These are phyloP conservation scores for Xylaria palmicola DNA, from an alignment of 495 filamentous ascomycete genomes.

Conservation along the genomic window DNA sequence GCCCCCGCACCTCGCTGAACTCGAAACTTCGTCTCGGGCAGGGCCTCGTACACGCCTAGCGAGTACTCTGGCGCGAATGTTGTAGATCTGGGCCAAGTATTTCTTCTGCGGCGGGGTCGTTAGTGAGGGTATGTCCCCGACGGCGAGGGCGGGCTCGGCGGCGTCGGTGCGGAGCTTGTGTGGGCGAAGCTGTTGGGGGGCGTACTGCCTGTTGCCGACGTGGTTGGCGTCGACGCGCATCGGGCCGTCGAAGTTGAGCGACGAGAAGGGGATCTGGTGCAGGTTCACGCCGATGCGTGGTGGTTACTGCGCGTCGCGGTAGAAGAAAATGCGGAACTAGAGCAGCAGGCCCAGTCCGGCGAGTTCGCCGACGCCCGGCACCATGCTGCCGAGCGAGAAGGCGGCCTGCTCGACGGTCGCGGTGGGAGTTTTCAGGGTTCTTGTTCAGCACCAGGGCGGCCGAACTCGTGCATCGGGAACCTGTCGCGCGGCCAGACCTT, in stretches of 20 bases:
- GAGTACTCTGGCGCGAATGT: conserved; percentile 51
- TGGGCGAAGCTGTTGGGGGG: conserved; percentile 55
- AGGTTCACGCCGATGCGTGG: conserved; percentile 76
- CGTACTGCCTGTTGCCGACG: conserved; percentile 52
- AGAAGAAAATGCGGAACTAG: conserved; percentile 77
- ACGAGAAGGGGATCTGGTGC: conserved; percentile 76
- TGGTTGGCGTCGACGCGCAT: conserved; percentile 64
- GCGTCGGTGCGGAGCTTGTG: conserved; percentile 56
- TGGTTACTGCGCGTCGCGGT: conserved; percentile 78
- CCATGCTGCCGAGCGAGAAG: conserved; percentile 78
- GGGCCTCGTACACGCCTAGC: conserved; percentile 43
- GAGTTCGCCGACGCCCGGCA: conserved; percentile 62
- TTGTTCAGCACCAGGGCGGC: conserved; percentile 64
- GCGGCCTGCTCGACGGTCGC: conserved; percentile 81
- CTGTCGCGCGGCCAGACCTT: conserved; percentile 68
- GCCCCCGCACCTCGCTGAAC: conserved; percentile 40
- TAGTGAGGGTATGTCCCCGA: conserved; percentile 27
- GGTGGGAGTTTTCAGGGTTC: conserved; percentile 68
- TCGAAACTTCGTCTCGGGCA: conserved; percentile 44
- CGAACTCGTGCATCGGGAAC: conserved; percentile 67
- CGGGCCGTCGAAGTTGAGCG: conserved; percentile 69
- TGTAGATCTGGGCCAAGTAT: conserved; percentile 56
- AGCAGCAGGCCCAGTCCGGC: conserved; percentile 69
- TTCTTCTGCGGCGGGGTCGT: conserved; percentile 43
- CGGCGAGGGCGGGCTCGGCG: conserved; percentile 52